A percentile compares a stretch with the other conserved stretches of the same genome.
Conservation (phyloP, 805 yeast genomes). For the Metschnikowia peoriensis region DNA sequence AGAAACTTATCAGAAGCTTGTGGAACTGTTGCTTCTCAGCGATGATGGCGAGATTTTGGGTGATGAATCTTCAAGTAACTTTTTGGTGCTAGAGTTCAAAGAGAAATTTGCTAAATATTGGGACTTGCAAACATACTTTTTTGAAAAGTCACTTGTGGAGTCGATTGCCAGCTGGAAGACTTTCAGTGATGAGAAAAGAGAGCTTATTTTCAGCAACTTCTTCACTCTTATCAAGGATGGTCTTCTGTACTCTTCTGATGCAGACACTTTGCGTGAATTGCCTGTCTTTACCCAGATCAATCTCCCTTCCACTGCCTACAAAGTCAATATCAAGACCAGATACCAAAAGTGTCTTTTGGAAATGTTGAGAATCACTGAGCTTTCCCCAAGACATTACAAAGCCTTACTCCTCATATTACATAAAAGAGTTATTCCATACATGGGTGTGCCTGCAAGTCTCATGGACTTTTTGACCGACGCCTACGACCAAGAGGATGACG, state of each 20-base stretch:
- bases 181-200: background rate
- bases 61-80: slow-evolving; percentile 50
- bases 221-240: slow-evolving; percentile 36
- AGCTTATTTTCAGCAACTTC: slow-evolving; percentile 36
- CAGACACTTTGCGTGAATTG: slow-evolving; percentile 30
- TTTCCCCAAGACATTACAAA: slow-evolving; percentile 60
- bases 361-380: slow-evolving; percentile 48
- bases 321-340: slow-evolving; percentile 52
- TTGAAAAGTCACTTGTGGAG: slow-evolving; percentile 37
- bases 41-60: slow-evolving; percentile 36
- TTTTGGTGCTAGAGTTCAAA: slow-evolving; percentile 53
- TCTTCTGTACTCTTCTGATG: slow-evolving; percentile 22
- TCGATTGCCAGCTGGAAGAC: slow-evolving; percentile 6
- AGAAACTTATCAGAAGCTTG: slow-evolving; percentile 44
- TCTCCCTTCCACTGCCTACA: slow-evolving; percentile 39
- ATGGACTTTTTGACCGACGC: slow-evolving; percentile 95
- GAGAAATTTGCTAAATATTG: slow-evolving; percentile 56
- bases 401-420: slow-evolving; percentile 69
- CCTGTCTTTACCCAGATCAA: slow-evolving; percentile 30
- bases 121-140: slow-evolving; percentile 78
- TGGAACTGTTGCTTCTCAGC: slow-evolving; percentile 29
- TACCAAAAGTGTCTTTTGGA: slow-evolving; percentile 71
- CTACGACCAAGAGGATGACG: slow-evolving; percentile 50
- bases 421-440: slow-evolving; percentile 77
- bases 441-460: slow-evolving; percentile 73